Percentiles rank a stretch among this genome's conserved stretches.
Evolutionary conservation across 2,329 filamentous ascomycete genomes (phyloP).

Genomic region (Hortaea sp.): DNA sequence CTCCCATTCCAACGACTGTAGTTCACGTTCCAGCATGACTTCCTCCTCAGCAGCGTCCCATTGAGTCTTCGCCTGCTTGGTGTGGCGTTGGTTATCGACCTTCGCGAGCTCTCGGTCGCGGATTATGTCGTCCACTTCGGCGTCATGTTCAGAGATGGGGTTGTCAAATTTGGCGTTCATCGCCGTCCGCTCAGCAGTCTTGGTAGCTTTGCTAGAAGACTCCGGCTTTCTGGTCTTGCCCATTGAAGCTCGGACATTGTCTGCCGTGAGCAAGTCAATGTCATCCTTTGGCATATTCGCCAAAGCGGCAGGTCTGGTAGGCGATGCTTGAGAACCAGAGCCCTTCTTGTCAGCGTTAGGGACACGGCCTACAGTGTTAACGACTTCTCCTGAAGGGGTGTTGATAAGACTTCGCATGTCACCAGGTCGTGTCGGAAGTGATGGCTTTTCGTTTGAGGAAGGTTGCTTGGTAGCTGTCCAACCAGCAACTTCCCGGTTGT

Average conservation of each 20-base stretch:
- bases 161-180: constrained; percentile 3
- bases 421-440: not conserved
- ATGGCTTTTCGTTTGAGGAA: not conserved
- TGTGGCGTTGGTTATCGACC: not conserved
- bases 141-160: constrained; percentile 6
- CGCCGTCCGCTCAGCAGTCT: constrained; percentile 2
- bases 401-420: constrained; percentile 8
- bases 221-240: constrained; percentile 15
- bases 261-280: constrained; percentile 32
- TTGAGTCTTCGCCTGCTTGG: not conserved
- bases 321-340: not conserved
- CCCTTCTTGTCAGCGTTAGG: not conserved
- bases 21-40: constrained; percentile 11
- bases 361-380: too few relatives aligned
- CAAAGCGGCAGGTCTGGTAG: constrained; percentile 12
- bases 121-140: constrained; percentile 7
- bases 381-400: not conserved
- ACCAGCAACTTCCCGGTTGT: not conserved
- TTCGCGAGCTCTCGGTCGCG: not conserved
- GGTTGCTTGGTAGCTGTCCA: not conserved
- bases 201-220: not conserved
- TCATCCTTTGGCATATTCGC: constrained; percentile 27
- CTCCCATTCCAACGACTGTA: constrained; percentile 5
- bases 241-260: constrained; percentile 34
- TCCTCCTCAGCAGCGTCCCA: constrained; percentile 16